phyloP scores from a whole-genome alignment of 345 rosid genomes.

The Moricandia moricandioides region DNA sequence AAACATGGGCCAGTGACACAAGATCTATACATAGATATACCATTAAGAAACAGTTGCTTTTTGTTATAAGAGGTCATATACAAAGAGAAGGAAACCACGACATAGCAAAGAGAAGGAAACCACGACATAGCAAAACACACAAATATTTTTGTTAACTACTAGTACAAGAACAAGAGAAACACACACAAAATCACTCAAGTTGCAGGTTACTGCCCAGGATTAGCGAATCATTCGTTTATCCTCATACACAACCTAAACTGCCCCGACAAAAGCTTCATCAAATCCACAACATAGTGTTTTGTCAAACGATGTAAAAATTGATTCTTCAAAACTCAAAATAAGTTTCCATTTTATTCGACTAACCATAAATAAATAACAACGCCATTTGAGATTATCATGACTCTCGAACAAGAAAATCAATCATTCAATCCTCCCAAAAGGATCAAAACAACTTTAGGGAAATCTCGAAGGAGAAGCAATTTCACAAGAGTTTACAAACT shows the following conservation, averaged over 20 bases:
- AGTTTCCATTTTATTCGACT: neutral
- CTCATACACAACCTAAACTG: neutral
- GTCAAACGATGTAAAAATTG: neutral
- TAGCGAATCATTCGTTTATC: neutral
- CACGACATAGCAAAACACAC: neutral
- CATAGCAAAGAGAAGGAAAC: neutral
- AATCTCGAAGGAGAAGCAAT: neutral
- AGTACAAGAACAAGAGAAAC: too few relatives aligned
- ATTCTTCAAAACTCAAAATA: neutral
- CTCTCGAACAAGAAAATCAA: neutral
- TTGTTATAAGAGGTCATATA: neutral
- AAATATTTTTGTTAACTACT: neutral
- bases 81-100: neutral
- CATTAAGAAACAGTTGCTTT: neutral
- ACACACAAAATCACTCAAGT: neutral
- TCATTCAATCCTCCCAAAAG: neutral
- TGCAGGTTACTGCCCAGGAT: neutral
- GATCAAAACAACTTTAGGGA: neutral
- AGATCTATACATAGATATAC: conserved; percentile 45
- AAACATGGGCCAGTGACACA: conserved; percentile 71
- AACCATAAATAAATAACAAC: neutral
- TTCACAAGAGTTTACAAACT: neutral
- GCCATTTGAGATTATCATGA: neutral
- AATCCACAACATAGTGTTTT: neutral
- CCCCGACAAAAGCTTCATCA: neutral